These are phyloP conservation scores for Russula compacta DNA, from an alignment of 768 basidiomycete species.

Conservation along the genomic window DNA sequence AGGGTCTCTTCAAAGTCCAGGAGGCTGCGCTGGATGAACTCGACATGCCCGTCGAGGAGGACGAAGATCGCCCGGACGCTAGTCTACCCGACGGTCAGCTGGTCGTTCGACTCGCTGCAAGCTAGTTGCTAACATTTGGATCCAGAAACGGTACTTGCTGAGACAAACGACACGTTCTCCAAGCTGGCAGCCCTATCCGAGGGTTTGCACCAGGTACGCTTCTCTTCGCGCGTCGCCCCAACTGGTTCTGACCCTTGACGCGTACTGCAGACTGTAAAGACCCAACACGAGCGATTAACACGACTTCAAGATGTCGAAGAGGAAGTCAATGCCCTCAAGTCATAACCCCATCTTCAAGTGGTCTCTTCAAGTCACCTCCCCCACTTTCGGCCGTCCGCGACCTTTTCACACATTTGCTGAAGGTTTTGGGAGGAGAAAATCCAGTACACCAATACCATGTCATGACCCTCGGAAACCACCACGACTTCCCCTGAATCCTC, in stretches of 20 bases:
- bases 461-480: constrained; percentile 46
- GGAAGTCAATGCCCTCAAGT: constrained; percentile 12
- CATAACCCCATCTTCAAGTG: not conserved
- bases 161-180: constrained; percentile 24
- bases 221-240: not conserved
- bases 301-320: constrained; percentile 29
- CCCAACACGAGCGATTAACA: constrained; percentile 44
- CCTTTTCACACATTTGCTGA: not conserved
- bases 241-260: not conserved
- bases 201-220: constrained; percentile 44
- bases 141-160: constrained; percentile 22
- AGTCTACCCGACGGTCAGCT: constrained; percentile 22
- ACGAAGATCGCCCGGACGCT: constrained; percentile 14
- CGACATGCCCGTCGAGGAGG: constrained; percentile 16
- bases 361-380: not conserved
- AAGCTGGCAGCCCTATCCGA: constrained; percentile 35
- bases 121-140: not conserved
- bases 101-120: not conserved
- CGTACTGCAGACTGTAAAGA: constrained; percentile 34
- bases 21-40: constrained; percentile 25
- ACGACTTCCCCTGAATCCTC: constrained; percentile 31
- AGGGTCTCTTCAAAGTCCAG: constrained; percentile 32
- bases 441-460: not conserved
- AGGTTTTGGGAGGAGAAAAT: not conserved
- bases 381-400: constrained; percentile 6